phyloP scores from a whole-genome alignment of 305 asterid genomes.

The Fraxinus baroniana region DNA sequence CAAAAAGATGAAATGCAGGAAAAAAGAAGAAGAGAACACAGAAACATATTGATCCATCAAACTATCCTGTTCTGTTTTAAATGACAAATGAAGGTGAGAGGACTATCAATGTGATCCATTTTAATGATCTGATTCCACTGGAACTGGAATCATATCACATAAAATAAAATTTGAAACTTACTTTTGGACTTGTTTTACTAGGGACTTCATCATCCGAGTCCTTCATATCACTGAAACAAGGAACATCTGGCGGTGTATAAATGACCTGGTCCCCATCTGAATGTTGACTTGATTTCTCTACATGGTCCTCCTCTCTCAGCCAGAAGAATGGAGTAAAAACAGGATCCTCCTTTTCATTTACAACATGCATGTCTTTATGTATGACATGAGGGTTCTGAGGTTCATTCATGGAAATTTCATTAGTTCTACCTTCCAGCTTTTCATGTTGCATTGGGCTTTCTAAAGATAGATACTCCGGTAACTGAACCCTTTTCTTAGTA shows the following conservation, averaged over 20 bases:
- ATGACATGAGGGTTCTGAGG: conserved; percentile 23
- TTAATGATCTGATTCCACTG: not conserved
- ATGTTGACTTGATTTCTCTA: conserved; percentile 61
- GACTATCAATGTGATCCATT: not conserved
- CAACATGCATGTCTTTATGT: conserved; percentile 31
- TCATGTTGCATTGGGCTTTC: conserved; percentile 39
- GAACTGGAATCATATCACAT: conserved; percentile 13
- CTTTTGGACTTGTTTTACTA: conserved; percentile 40
- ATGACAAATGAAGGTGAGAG: conserved; percentile 6
- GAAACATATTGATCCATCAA: not conserved
- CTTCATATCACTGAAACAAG: conserved; percentile 90
- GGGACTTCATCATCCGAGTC: conserved; percentile 71
- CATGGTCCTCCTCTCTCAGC: conserved; percentile 65
- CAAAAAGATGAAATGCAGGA: not conserved
- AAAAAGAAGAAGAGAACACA: not conserved
- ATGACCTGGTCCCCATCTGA: conserved; percentile 45
- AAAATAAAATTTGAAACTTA: conserved; percentile 31
- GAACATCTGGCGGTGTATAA: conserved; percentile 66
- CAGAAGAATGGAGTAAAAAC: conserved; percentile 80
- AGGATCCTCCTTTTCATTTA: conserved; percentile 42
- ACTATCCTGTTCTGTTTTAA: not conserved
- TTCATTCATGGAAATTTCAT: conserved; percentile 27
- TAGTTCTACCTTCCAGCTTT: conserved; percentile 31
- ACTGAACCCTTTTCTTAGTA: conserved; percentile 85
- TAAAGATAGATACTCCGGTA: conserved; percentile 44